A percentile compares a stretch with the other conserved stretches of the same genome.
phyloP scores from a whole-genome alignment of 306 rosid species.

The Alnus glutinosa region DNA sequence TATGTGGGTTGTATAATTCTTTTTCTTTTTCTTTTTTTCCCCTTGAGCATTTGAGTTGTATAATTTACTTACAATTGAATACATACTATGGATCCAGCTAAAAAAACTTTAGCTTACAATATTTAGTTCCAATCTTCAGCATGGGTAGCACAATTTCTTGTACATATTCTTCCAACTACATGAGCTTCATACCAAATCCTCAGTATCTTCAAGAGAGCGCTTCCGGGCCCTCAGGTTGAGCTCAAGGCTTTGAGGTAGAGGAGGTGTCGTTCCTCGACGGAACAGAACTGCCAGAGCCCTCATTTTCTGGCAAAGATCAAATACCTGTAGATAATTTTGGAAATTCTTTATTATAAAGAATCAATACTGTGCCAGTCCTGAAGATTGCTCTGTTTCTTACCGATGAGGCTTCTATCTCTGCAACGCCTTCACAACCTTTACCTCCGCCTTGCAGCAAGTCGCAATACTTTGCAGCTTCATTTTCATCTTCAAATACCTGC shows the following conservation, averaged over 20 bases:
- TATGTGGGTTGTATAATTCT: background rate
- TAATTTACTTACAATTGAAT: background rate
- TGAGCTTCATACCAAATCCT: slow-evolving; percentile 51
- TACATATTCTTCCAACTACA: slow-evolving; percentile 20
- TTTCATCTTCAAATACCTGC: slow-evolving; percentile 94
- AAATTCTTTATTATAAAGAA: slow-evolving; percentile 4
- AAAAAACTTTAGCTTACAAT: background rate
- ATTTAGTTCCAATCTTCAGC: slow-evolving; percentile 12
- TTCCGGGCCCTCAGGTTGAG: slow-evolving; percentile 77
- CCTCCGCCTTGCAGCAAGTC: slow-evolving; percentile 95
- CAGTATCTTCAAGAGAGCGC: slow-evolving; percentile 91
- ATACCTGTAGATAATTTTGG: slow-evolving; percentile 50
- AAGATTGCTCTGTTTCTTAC: slow-evolving; percentile 43
- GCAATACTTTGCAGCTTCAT: slow-evolving; percentile 85
- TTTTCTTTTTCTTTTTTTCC: background rate
- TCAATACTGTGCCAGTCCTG: slow-evolving; percentile 9
- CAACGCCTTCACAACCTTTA: slow-evolving; percentile 93
- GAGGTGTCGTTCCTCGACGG: slow-evolving; percentile 93
- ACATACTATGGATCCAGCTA: slow-evolving; percentile 11
- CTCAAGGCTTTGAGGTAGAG: slow-evolving; percentile 85
- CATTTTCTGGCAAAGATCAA: slow-evolving; percentile 86
- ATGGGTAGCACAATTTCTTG: slow-evolving; percentile 15
- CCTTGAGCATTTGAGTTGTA: background rate
- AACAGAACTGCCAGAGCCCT: slow-evolving; percentile 93
- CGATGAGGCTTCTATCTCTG: slow-evolving; percentile 95